These are phyloP conservation scores for Jaminaea rosea DNA, from an alignment of 1,284 basidiomycete genomes.

Conservation along the genomic window DNA sequence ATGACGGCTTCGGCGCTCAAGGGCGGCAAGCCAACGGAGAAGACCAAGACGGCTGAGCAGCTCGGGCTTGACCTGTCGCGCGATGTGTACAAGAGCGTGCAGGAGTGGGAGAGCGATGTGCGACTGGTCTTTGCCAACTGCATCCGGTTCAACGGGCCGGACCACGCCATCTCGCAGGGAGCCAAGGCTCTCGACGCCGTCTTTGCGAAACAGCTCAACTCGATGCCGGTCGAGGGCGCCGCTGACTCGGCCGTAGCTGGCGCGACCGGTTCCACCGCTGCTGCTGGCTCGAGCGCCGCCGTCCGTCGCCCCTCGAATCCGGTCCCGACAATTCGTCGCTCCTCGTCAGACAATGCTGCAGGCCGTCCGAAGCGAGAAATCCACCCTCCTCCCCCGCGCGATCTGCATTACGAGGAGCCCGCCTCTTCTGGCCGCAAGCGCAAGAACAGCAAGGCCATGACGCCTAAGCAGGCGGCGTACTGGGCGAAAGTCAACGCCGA, in stretches of 20 bases:
- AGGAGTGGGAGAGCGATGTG: constrained; percentile 38
- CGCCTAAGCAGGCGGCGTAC: constrained; percentile 52
- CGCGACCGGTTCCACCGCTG: constrained; percentile 53
- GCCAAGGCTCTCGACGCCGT: constrained; percentile 72
- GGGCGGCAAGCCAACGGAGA: constrained; percentile 31
- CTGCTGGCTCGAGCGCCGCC: neutral
- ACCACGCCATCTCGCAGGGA: constrained; percentile 69
- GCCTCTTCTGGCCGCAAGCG: constrained; percentile 10
- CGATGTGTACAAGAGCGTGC: constrained; percentile 28
- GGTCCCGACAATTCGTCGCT: constrained; percentile 68
- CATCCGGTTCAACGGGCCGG: constrained; percentile 77
- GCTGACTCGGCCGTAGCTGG: constrained; percentile 18
- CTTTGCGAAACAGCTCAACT: constrained; percentile 71
- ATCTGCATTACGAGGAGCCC: constrained; percentile 69
- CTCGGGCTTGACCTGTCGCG: constrained; percentile 21
- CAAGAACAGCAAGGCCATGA: constrained; percentile 20
- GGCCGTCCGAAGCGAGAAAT: constrained; percentile 93
- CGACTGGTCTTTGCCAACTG: constrained; percentile 75
- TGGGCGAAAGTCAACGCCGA: constrained; percentile 62
- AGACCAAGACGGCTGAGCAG: constrained; percentile 28
- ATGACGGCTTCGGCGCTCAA: constrained; percentile 33
- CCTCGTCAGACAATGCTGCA: constrained; percentile 53
- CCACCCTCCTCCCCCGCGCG: constrained; percentile 85
- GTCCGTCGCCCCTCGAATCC: constrained; percentile 59
- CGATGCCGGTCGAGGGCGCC: constrained; percentile 16